Base-by-base conservation (phyloP, 1,284 basidiomycete genomes). In the Wallemia mellicola region DNA sequence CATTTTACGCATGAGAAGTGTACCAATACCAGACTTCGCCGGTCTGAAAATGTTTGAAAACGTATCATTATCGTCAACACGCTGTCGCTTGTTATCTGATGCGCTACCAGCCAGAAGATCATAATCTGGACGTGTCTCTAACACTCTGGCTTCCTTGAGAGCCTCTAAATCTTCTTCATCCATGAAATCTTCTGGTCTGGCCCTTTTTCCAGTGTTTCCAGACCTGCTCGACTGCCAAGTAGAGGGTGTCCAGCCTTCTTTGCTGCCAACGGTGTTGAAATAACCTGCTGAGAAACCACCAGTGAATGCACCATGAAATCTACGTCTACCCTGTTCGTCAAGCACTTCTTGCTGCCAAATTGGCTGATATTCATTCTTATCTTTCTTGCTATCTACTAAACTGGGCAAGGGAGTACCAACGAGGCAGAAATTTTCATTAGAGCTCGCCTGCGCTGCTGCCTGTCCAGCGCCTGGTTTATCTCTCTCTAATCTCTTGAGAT, bases 251-350 rank as follows among this genome's bases (percentile, higher is more conserved):
- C 92, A 98, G 77, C 94, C 87, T 77, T 96, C 89, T 70, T 92
- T 88, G 2, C 86, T 88, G 0, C 92, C 92, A 24, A 94, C 92
- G 0, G 82, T 80, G 69, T 98, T 98, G 74, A 83, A 96, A 72
- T 96, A 96, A 0, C 92, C 92, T 11, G 92, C 94, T 33, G 85
- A 89, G 74, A 87, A 98, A 7, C 92, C 94, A 27, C 92, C 94
- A 0, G 91, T 96, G 72, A 98, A 98, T 2, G 92, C 94, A 17
- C 94, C 92, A 68, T 99, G 92, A 54, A 99, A 75, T 60, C 92
- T 75, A 63, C 87, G 73, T 58, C 92, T 75, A 3, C 94, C 94
- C 68, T 95, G 81, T 70, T 95, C 92, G 73, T 98, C 92, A 68
- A 74, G 62, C 63, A 86, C 87, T 65, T 95, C 88, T 73, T 95